Evolutionary conservation across 2,329 filamentous ascomycete species (phyloP), one percentile per base, ranked within the genome.

Genomic region (Seiridium cupressi): DNA sequence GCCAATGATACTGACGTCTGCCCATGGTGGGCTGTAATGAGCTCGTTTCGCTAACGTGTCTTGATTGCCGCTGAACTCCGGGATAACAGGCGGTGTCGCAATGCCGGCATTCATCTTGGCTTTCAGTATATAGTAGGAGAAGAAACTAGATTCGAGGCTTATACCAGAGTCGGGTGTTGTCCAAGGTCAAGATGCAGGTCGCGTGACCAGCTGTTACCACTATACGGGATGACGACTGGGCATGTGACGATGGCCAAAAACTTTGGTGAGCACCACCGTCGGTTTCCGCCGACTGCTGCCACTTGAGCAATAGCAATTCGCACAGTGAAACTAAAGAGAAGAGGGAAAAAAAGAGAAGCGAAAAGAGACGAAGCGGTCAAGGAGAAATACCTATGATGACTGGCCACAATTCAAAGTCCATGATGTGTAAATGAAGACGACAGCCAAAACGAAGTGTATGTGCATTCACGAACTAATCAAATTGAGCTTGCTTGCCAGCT

Each of bases 21-120:
- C 91, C 95, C 95, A 99, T 74, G 95, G 95, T 62, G 95, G 95
- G 64, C 89, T 90, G 77, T 98, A 99, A 68, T 93, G 90, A 64
- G 87, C 88, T 71, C 82, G 76, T 66, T 81, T 84, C 65, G 82
- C 79, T 51, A 87, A 77, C 13, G 81, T 80, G 64, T 76, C 71
- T 40, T 71, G 69, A 47, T 65, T 61, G 44, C 66, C 67, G 65
- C 64, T 66, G 58, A 70, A 70, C 63, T 76, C 70, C 63, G 68
- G 64, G 63, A 67, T 69, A 60, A 68, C 63, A 59, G 66, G 68
- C 26, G 66, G 64, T 42, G 67, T 65, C 36, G 64, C 60, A 59
- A 69, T 65, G 47, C 64, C 65, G 55, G 64, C 66, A 51, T 72
- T 70, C 71, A 73, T 73, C 55, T 38, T 55, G 35, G 9, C 35